Conservation (phyloP, 2,329 filamentous ascomycete species). For the Ceratocystis ficicola region DNA sequence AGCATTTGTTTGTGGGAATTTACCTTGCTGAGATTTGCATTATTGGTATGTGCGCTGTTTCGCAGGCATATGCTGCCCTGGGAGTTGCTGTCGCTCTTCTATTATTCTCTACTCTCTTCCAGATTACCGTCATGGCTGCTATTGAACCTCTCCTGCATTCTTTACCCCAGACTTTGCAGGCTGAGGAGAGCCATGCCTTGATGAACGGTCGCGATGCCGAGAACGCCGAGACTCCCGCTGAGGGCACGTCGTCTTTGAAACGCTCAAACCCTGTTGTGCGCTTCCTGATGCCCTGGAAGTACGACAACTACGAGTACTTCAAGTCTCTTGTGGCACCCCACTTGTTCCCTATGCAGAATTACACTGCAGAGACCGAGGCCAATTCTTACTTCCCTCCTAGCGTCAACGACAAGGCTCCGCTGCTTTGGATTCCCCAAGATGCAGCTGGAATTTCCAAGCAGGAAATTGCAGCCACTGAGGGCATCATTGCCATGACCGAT, state of each 20-base stretch:
- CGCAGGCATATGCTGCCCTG: constrained; percentile 54
- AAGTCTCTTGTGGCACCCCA: constrained; percentile 55
- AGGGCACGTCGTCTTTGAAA: not conserved
- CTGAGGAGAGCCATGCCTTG: constrained; percentile 29
- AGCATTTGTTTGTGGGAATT: constrained; percentile 71
- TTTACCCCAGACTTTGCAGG: constrained; percentile 50
- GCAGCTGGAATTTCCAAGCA: constrained; percentile 60
- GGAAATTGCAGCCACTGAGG: constrained; percentile 60
- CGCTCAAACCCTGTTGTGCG: constrained; percentile 18
- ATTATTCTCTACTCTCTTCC: constrained; percentile 64
- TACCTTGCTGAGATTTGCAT: constrained; percentile 72
- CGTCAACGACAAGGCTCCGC: constrained; percentile 47
- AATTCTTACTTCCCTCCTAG: constrained; percentile 66
- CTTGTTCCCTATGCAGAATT: constrained; percentile 28
- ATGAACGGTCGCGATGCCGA: constrained; percentile 31
- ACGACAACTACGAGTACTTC: constrained; percentile 58
- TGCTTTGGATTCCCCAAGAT: constrained; percentile 80
- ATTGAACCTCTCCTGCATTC: constrained; percentile 60
- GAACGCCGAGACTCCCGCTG: constrained; percentile 26
- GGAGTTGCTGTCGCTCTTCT: constrained; percentile 65
- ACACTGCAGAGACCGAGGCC: constrained; percentile 41
- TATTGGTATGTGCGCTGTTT: constrained; percentile 67
- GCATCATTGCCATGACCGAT: constrained; percentile 67
- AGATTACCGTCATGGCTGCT: constrained; percentile 57
- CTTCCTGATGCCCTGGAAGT: constrained; percentile 60